Evolutionary conservation across 2,329 filamentous ascomycete genomes (phyloP).

Genomic region (Teratosphaeria gauchensis): DNA sequence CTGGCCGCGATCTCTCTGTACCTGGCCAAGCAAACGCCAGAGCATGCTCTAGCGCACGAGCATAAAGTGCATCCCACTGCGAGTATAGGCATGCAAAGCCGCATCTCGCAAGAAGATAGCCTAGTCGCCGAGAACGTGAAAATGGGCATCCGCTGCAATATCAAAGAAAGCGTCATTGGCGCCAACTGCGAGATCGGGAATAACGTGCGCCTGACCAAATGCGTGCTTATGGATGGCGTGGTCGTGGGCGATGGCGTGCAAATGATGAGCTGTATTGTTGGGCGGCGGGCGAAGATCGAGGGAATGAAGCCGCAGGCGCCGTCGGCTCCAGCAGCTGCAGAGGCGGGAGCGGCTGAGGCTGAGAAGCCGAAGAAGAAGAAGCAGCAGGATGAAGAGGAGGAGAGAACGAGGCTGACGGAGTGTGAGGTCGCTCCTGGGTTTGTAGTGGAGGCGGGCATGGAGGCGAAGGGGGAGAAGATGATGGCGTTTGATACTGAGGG

Average conservation of each 20-base stretch:
- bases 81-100: conserved; percentile 68
- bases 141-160: conserved; percentile 78
- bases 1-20: conserved; percentile 74
- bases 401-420: conserved; percentile 57
- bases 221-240: conserved; percentile 85
- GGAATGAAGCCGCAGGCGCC: conserved; percentile 32
- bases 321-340: not conserved
- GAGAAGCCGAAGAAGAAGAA: conserved; percentile 24
- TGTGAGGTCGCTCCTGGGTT: conserved; percentile 87
- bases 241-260: conserved; percentile 76
- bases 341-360: conserved; percentile 1
- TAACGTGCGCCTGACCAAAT: conserved; percentile 78
- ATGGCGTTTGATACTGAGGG: conserved; percentile 41
- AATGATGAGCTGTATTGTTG: conserved; percentile 78
- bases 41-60: conserved; percentile 58
- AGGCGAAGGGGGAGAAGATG: conserved; percentile 54
- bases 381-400: conserved; percentile 41
- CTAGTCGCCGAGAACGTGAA: conserved; percentile 82
- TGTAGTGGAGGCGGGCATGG: conserved; percentile 68
- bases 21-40: conserved; percentile 65
- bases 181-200: conserved; percentile 77
- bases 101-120: conserved; percentile 71
- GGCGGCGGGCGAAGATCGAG: conserved; percentile 72
- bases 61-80: conserved; percentile 76
- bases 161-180: conserved; percentile 86